Evolutionary conservation across 2,329 filamentous ascomycete species (phyloP), one percentile per base, ranked within the genome.

Genomic region (Bipolaris gigantea): DNA sequence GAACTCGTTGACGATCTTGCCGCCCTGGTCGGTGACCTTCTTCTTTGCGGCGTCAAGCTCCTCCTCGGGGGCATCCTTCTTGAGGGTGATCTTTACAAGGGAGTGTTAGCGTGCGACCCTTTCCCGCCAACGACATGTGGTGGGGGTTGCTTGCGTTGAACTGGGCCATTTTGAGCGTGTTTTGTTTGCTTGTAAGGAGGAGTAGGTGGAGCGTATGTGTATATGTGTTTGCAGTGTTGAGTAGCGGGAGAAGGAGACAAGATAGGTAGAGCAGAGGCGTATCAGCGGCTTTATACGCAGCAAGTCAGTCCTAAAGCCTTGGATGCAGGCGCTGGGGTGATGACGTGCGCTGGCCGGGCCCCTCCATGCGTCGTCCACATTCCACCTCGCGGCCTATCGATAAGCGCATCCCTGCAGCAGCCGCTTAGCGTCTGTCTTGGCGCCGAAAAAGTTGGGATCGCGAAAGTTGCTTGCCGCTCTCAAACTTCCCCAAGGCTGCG

Each of bases 1-100:
- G 81, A 90, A 96, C 74, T 94, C 89, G 66, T 94, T 86, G 50
- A 79, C 85, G 78, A 97, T 94, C 75, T 85, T 85, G 73, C 92
- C 93, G 71, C 93, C 93, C 73, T 93, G 85, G 38, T 88, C 83
- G 56, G 74, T 78, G 65, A 87, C 89, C 55, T 87, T 79, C 73
- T 92, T 79, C 85, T 96, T 96, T 57, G 89, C 88, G 48, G 89
- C 92, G 45, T 86, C 78, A 61, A 96, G 80, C 71, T 95, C 80
- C 30, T 86, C 84, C 43, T 79, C 70, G 53, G 84, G 82, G 61
- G 88, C 85, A 58, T 86, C 84, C 36, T 85, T 79, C 77, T 94
- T 93, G 76, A 90, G 84, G 52, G 90, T 91, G 62, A 96, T 85
- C 92, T 96, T 52, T 18, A 19, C 27, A 19, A 18, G 9, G 11